Conservation (phyloP, 2,329 filamentous ascomycete species). For the Escovopsis sp. region DNA sequence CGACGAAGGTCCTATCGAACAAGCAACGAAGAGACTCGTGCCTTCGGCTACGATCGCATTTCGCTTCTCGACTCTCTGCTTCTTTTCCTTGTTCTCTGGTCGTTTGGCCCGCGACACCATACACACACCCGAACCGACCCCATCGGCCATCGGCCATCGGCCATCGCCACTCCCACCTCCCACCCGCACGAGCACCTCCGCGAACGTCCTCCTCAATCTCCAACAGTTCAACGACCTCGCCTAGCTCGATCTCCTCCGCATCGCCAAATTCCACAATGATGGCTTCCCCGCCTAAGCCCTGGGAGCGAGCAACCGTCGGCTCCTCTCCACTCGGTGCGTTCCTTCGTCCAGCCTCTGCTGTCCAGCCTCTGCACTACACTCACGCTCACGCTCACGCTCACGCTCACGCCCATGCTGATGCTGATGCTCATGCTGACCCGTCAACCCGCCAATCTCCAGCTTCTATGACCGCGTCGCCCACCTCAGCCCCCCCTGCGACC, state of each 20-base stretch:
- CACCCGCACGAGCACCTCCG: no score
- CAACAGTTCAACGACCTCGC: not conserved
- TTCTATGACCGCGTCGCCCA: slow-evolving; percentile 7
- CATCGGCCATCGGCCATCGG: no score
- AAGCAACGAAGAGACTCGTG: no score
- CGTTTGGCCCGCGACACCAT: no score
- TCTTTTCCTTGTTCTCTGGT: no score
- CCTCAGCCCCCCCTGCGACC: slow-evolving; percentile 16
- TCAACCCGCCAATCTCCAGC: slow-evolving; percentile 10
- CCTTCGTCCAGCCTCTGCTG: not conserved
- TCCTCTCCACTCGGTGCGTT: slow-evolving; percentile 3
- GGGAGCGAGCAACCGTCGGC: slow-evolving; percentile 52
- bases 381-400: no score
- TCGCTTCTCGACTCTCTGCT: no score
- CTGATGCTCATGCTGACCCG: slow-evolving; percentile 8
- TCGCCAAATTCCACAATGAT: slow-evolving; percentile 18
- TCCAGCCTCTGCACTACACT: slow-evolving; percentile 5
- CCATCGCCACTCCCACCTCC: no score
- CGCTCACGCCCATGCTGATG: slow-evolving; percentile 7
- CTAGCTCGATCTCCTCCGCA: not conserved
- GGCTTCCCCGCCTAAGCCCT: slow-evolving; percentile 89
- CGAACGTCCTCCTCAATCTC: no score
- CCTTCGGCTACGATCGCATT: no score
- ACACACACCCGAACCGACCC: no score
- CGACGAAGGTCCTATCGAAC: no score